Percentiles rank a stretch among this genome's conserved stretches.
phyloP scores from a whole-genome alignment of 768 basidiomycete genomes.

The Fomitopsis serialis region DNA sequence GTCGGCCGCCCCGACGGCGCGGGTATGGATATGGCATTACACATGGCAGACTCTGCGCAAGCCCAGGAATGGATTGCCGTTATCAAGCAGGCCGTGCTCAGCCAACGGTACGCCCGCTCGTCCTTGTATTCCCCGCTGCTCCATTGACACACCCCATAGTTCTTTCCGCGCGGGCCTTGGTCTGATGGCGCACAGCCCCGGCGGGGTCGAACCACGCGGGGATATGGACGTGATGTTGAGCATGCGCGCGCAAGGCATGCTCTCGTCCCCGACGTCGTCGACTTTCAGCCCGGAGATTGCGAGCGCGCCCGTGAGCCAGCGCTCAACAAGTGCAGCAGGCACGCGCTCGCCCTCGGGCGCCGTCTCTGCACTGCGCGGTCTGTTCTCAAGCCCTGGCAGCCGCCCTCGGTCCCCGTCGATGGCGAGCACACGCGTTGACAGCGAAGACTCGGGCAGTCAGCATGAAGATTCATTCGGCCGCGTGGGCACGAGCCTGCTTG shows the following conservation, averaged over 20 bases:
- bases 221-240: constrained; percentile 84
- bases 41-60: constrained; percentile 54
- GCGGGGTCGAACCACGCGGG: constrained; percentile 60
- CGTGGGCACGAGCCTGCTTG: constrained; percentile 49
- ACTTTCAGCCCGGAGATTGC: not conserved
- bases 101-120: constrained; percentile 49
- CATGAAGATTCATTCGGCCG: constrained; percentile 54
- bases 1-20: constrained; percentile 49
- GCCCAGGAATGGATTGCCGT: constrained; percentile 72
- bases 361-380: constrained; percentile 54
- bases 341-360: constrained; percentile 19
- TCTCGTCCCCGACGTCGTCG: constrained; percentile 27
- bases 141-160: constrained; percentile 29
- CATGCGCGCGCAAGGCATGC: constrained; percentile 65
- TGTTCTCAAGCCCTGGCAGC: constrained; percentile 38
- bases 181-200: constrained; percentile 33
- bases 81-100: constrained; percentile 68
- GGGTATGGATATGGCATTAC: constrained; percentile 32
- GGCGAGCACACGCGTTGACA: not conserved
- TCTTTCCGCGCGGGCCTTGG: constrained; percentile 66
- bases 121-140: not conserved
- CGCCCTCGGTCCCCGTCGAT: constrained; percentile 54
- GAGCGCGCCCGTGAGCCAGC: not conserved
- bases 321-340: not conserved
- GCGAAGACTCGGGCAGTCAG: not conserved